Evolutionary conservation across 2,329 filamentous ascomycete genomes (phyloP).

Genomic region (Trichophyton rubrum): DNA sequence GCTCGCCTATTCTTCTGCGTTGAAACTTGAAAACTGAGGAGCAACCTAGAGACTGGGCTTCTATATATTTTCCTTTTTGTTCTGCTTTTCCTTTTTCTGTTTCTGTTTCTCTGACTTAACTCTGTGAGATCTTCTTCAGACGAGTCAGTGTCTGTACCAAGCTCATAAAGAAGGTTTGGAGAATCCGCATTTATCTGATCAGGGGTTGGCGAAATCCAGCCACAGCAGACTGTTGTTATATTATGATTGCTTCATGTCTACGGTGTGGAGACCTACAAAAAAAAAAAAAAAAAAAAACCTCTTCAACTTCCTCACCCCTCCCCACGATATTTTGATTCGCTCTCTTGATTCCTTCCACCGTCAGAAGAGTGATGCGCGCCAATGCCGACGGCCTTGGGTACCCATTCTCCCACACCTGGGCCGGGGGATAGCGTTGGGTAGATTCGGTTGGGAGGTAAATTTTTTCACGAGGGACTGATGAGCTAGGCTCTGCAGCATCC

Average conservation of each 20-base stretch:
- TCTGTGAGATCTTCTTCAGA: not conserved
- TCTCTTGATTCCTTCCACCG: not conserved
- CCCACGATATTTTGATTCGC: constrained; percentile 1
- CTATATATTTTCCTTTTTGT: not conserved
- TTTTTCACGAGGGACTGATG: not conserved
- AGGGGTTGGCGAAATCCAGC: not conserved
- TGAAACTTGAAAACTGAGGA: not conserved
- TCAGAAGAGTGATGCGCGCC: not conserved
- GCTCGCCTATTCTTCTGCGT: not conserved
- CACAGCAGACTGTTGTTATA: not conserved
- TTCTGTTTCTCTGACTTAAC: not conserved
- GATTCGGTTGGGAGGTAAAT: constrained; percentile 4
- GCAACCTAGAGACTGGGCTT: not conserved
- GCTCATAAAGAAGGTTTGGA: not conserved
- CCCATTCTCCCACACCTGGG: not conserved
- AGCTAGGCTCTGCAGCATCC: not conserved
- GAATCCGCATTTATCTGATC: not conserved
- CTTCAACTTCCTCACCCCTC: not conserved
- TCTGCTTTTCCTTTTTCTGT: not conserved
- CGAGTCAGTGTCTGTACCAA: not conserved
- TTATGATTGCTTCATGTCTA: not conserved
- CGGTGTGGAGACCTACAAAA: not conserved
- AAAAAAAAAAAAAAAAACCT: not conserved
- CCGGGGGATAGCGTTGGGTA: constrained; percentile 2
- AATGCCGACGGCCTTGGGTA: not conserved